phyloP scores from a whole-genome alignment of 352 stramenopile species.

The Blastocystis hominis region DNA sequence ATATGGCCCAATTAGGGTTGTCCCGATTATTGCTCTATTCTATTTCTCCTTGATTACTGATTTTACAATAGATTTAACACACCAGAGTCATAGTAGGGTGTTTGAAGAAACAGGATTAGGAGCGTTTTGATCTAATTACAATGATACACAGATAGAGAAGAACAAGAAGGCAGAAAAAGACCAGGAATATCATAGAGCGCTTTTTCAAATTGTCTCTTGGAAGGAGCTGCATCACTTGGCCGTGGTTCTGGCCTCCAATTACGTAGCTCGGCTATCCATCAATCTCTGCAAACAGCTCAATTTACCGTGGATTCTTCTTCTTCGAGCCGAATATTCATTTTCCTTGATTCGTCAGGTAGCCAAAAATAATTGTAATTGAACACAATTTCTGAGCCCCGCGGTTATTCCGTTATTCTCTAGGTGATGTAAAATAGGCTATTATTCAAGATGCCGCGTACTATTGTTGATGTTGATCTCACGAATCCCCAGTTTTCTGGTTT shows the following conservation, averaged over 20 bases:
- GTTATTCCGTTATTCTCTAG: not conserved
- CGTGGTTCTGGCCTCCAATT: not conserved
- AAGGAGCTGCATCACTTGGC: not conserved
- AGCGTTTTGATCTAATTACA: not conserved
- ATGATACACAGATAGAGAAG: not conserved
- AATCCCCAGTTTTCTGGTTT: conserved; percentile 75
- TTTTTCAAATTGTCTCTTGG: not conserved
- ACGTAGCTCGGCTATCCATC: not conserved
- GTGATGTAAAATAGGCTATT: not conserved
- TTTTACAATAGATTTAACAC: too few species aligned
- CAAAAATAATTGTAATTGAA: not conserved
- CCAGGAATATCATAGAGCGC: not conserved
- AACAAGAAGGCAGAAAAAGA: not conserved
- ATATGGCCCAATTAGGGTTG: not conserved
- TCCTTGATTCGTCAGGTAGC: too few species aligned
- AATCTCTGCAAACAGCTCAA: not conserved
- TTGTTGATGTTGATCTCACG: conserved; percentile 66
- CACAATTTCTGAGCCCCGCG: not conserved
- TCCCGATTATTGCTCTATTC: not conserved
- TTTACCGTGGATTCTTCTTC: not conserved
- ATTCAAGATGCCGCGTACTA: not conserved
- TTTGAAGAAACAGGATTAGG: not conserved
- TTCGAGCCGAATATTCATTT: not conserved
- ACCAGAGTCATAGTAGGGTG: too few species aligned
- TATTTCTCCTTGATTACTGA: not conserved